These are phyloP conservation scores for Melampsora occidentalis DNA, from an alignment of 1,284 basidiomycete species.

Conservation along the genomic window DNA sequence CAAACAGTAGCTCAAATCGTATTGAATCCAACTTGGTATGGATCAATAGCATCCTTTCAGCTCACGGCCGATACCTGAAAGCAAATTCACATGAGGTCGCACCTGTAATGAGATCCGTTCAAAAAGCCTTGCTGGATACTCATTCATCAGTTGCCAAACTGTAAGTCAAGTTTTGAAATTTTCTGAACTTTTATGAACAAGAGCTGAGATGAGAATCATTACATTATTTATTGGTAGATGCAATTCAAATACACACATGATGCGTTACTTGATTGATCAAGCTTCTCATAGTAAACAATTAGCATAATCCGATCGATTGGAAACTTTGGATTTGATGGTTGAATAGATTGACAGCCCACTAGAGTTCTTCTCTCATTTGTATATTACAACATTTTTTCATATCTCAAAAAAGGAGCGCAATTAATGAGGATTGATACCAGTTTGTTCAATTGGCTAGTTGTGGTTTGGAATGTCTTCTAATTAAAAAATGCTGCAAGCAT, in stretches of 20 bases:
- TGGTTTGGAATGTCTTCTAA: too few species aligned
- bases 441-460: too few species aligned
- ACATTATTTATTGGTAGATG: slow-evolving; percentile 60
- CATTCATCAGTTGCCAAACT: slow-evolving; percentile 73
- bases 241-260: slow-evolving; percentile 75
- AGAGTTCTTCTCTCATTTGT: neutral
- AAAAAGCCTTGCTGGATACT: slow-evolving; percentile 74
- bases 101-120: slow-evolving; percentile 73
- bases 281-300: slow-evolving; percentile 51
- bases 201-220: slow-evolving; percentile 2
- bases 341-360: neutral
- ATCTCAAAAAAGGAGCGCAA: neutral
- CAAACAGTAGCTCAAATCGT: slow-evolving; percentile 68
- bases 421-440: too few species aligned
- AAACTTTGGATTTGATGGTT: neutral
- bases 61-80: slow-evolving; percentile 74
- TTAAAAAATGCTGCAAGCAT: too few species aligned
- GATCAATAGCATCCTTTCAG: slow-evolving; percentile 72
- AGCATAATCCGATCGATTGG: neutral
- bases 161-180: slow-evolving; percentile 60
- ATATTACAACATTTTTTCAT: neutral
- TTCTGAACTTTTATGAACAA: slow-evolving; percentile 35
- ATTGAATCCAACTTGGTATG: slow-evolving; percentile 87
- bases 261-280: slow-evolving; percentile 79
- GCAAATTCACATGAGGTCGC: slow-evolving; percentile 77